Percentiles rank a stretch among this genome's conserved stretches.
Evolutionary conservation across 495 filamentous ascomycete genomes (phyloP).

Genomic region (Penicillium tannophilum): DNA sequence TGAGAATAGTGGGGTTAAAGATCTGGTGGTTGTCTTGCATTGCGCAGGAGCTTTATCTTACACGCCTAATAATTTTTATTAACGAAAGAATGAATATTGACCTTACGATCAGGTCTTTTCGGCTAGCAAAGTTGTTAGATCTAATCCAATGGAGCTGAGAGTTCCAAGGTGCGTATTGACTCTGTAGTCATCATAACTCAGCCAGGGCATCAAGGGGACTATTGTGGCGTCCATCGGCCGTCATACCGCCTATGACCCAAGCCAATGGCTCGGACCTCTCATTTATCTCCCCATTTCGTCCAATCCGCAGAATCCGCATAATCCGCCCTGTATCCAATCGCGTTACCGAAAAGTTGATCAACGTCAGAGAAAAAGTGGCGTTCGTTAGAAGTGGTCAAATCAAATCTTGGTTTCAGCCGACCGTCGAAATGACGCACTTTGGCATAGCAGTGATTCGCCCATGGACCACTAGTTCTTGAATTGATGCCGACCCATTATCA

Average conservation of each 20-base stretch:
- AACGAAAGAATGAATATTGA: no score
- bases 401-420: background rate
- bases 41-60: no score
- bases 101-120: no score
- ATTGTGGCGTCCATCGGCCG: no score
- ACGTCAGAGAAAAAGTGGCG: conserved; percentile 1
- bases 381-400: background rate
- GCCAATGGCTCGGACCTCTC: background rate
- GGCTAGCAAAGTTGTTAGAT: no score
- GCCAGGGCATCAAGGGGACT: no score
- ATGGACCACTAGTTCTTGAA: background rate
- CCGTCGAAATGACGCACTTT: background rate
- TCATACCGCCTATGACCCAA: background rate
- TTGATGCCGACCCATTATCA: background rate
- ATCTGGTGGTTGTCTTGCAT: no score
- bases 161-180: no score
- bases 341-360: background rate
- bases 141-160: no score
- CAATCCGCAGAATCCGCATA: background rate
- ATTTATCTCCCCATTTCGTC: background rate
- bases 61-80: no score
- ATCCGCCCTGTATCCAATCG: background rate
- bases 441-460: background rate
- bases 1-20: no score
- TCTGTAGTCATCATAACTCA: no score